Percentiles rank a stretch among this genome's conserved stretches.
Evolutionary conservation across 768 basidiomycete species (phyloP).

Genomic region (Tylopilus sp.): DNA sequence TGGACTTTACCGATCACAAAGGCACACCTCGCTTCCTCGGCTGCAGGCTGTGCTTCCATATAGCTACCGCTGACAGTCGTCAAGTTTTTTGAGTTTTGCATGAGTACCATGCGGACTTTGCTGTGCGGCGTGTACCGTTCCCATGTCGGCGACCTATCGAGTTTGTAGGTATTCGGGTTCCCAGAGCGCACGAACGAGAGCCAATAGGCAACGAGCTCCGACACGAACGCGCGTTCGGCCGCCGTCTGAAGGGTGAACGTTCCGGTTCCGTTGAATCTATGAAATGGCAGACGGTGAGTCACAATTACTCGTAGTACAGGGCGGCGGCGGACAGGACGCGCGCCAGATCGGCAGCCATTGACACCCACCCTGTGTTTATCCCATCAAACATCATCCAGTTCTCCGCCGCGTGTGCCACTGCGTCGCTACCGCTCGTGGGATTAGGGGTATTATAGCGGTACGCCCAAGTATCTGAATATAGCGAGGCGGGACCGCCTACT

Average conservation of each 20-base stretch:
- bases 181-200: constrained; percentile 59
- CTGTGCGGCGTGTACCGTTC: constrained; percentile 30
- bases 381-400: constrained; percentile 71
- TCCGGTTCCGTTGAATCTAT: constrained; percentile 50
- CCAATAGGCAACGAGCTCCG: constrained; percentile 64
- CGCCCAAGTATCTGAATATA: constrained; percentile 40
- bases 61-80: constrained; percentile 39
- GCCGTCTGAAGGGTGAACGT: constrained; percentile 46
- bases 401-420: constrained; percentile 51
- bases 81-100: constrained; percentile 32
- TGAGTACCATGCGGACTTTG: constrained; percentile 45
- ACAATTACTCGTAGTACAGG: background rate
- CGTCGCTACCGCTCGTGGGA: constrained; percentile 36
- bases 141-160: constrained; percentile 52
- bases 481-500: constrained; percentile 41
- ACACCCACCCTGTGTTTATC: constrained; percentile 52
- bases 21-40: constrained; percentile 38
- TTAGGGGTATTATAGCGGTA: constrained; percentile 60
- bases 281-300: constrained; percentile 14
- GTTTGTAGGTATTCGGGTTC: constrained; percentile 54
- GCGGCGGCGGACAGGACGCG: background rate
- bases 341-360: background rate
- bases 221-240: constrained; percentile 47
- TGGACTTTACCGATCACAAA: constrained; percentile 35
- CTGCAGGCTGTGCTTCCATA: constrained; percentile 37